Evolutionary conservation across 148 eudicot species (phyloP), one percentile per base, ranked within the genome.

Genomic region (Tetragonia tetragonoides): DNA sequence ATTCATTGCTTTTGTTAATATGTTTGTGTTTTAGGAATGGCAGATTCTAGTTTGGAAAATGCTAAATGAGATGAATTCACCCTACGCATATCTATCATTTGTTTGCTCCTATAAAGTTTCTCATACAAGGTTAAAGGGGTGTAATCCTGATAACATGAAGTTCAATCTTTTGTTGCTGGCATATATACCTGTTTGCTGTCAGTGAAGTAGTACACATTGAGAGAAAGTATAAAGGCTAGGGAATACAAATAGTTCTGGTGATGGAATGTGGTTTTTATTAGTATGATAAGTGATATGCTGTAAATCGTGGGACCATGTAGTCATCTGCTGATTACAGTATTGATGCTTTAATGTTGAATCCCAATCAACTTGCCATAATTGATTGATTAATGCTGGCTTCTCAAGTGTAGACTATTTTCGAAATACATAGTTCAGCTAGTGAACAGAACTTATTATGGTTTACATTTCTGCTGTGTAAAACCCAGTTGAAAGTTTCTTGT

Each of bases 21-120:
- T 47, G 28, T 72, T 7, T 62, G 47, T 53, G 61, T 44, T 20
- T 64, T 9, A n/a, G 51, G 77, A 70, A 24, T n/a, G 40, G 20
- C 60, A 40, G 60, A 56, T 46, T 76, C 28, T 59, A 57, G 3
- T 46, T 20, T 51, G 6, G 20, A 46, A 75, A 75, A 53, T 69
- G 68, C n/a, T 16, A 37, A 44, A 61, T 54, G 75, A 23, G 73
- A 51, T 51, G 62, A 24, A 28, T 28, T 47, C 47, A 59, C 60
- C 72, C 60, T 12, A 63, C 74, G 28, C 8, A 42, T 20, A 24
- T 28, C 72, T 71, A 76, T 65, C 62, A 11, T 71, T 80, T 70
- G 79, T 41, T 70, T 67, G 57, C 18, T 54, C 67, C 15, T 77
- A 12, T 23, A 4, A 18, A 46, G 12, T 34, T 34, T 47, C 2